phyloP scores from a whole-genome alignment of 2,329 filamentous ascomycete genomes.

The Cryphonectria naterciae region DNA sequence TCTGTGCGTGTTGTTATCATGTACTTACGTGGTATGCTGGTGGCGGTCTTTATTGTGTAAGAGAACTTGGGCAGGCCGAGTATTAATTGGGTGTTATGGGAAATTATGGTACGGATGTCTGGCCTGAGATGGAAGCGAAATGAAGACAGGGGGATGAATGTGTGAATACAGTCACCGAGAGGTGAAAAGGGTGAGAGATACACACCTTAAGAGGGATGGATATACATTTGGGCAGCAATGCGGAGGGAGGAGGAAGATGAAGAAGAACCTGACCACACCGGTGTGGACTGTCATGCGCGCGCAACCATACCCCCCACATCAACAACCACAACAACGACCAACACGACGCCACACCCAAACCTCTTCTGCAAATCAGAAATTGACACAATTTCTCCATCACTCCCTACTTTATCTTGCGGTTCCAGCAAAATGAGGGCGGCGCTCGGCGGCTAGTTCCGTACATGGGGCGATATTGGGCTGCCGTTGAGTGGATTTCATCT shows the following conservation, averaged over 20 bases:
- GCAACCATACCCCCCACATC: too few relatives aligned
- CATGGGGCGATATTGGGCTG: neutral
- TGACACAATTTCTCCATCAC: neutral
- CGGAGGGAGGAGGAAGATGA: neutral
- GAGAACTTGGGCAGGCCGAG: neutral
- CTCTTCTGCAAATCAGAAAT: neutral
- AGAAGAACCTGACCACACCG: neutral
- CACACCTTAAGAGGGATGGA: neutral
- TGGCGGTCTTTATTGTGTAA: neutral
- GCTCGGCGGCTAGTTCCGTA: neutral
- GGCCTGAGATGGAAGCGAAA: slow-evolving; percentile 1
- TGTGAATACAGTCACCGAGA: neutral
- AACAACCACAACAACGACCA: neutral
- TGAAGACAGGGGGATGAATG: neutral
- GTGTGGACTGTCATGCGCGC: neutral
- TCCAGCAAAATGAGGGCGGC: neutral
- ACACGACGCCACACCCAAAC: neutral
- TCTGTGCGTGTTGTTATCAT: neutral
- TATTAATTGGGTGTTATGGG: neutral
- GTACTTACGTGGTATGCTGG: neutral
- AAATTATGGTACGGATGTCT: neutral
- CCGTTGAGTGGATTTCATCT: slow-evolving; percentile 2
- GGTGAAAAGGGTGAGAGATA: neutral
- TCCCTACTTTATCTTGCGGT: neutral
- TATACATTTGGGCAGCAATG: slow-evolving; percentile 10